Evolutionary conservation across 179 eudicot genomes (phyloP).

Genomic region (Spinacia oleracea): DNA sequence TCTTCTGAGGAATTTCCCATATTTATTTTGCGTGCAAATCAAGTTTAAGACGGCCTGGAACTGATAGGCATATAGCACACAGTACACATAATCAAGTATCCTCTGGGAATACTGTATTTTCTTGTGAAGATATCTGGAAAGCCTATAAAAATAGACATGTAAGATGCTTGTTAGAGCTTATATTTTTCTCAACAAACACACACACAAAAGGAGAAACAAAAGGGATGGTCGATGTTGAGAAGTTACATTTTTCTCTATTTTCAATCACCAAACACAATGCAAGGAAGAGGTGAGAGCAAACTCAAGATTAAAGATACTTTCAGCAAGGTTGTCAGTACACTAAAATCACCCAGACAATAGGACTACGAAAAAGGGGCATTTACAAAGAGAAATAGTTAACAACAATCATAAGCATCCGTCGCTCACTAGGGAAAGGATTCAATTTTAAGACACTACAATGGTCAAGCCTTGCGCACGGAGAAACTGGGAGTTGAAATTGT

Average conservation of each 20-base stretch:
- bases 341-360: neutral
- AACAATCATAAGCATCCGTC: neutral
- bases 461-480: too few species aligned
- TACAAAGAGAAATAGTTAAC: neutral
- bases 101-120: constrained; percentile 49
- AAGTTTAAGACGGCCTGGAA: too few species aligned
- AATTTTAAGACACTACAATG: too few species aligned
- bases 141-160: constrained; percentile 42
- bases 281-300: neutral
- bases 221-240: neutral
- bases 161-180: constrained; percentile 11
- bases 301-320: neutral
- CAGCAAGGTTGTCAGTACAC: neutral
- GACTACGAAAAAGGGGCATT: neutral
- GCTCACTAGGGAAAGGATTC: neutral
- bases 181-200: neutral
- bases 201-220: neutral
- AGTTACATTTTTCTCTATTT: neutral
- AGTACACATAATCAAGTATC: too few species aligned
- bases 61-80: too few species aligned
- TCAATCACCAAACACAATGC: neutral
- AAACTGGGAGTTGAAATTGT: too few species aligned
- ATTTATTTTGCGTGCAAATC: too few species aligned
- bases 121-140: constrained; percentile 64
- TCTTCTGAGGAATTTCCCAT: too few species aligned